Base-by-base conservation (phyloP, 371 early-diverging fungal genomes). In the Mucor sp. region DNA sequence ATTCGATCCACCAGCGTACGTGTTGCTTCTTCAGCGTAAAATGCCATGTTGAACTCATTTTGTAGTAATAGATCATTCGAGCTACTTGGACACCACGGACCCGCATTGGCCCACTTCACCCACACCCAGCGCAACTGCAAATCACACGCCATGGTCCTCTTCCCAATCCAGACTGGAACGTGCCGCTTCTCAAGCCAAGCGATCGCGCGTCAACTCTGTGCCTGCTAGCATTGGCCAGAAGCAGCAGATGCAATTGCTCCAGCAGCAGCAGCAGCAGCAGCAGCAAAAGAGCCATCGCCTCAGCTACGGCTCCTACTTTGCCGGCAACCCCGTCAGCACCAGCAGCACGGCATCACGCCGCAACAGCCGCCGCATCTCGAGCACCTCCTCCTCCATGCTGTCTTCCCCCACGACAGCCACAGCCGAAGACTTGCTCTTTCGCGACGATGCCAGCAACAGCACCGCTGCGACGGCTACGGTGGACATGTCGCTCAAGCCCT, bases 131-230 rank as follows among this genome's bases (percentile, higher is more conserved):
- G 27, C 62, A 3, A 48, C 47, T 15, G 48, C n/a, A 19, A 28
- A 25, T 9, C 58, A 58, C 19, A 19, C 47, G 32, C 61, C 65
- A 35, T 74, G 74, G 74, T 58, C 65, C 28, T 28, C 68, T 28
- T 71, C 71, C 35, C 67, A 71, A 39, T 67, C 74, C 30, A 67
- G 70, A 62, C 37, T 70, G 1, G 67, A 63, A n/a, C 48, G 60
- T 17, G 65, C 64, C 35, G 61, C 67, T 39, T 60, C 68, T 17
- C 72, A 72, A 47, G 56, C 63, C 11, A 76, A 77, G 37, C 60
- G 81, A 68, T 70, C 81, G 41, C 82, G 79, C 63, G 79, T 82
- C 8, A 75, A 79, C 37, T 82, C 82, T 6, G 77, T 74, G 9
- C 78, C 76, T 57, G 71, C 74, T 30, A 62, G 50, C 17, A 25